These are phyloP conservation scores for Russula griseocarnosa DNA, from an alignment of 768 basidiomycete species.

Conservation along the genomic window DNA sequence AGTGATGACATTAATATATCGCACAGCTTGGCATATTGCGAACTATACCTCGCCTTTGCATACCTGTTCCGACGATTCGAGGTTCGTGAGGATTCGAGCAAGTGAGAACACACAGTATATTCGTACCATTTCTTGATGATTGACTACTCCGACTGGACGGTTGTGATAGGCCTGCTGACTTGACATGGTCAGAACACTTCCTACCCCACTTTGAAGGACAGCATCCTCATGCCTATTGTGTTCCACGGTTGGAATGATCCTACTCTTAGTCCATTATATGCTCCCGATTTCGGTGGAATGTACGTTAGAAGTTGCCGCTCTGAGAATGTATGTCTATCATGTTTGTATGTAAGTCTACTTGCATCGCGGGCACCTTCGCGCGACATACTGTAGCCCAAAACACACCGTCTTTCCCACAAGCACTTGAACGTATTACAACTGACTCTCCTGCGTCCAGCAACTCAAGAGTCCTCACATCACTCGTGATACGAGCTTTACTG, in stretches of 20 bases:
- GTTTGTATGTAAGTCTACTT: too few species aligned
- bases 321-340: too few species aligned
- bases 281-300: too few species aligned
- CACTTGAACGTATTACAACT: too few species aligned
- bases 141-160: neutral
- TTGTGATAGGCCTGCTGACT: slow-evolving; percentile 9
- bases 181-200: slow-evolving; percentile 18
- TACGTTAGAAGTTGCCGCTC: too few species aligned
- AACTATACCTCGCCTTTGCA: slow-evolving; percentile 28
- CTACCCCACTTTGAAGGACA: slow-evolving; percentile 13
- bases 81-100: slow-evolving; percentile 15
- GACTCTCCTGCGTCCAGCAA: too few species aligned
- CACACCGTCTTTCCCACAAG: too few species aligned
- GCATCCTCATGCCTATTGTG: slow-evolving; percentile 17
- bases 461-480: too few species aligned
- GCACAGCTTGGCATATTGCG: slow-evolving; percentile 26
- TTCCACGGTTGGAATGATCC: slow-evolving; percentile 16
- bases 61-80: slow-evolving; percentile 30
- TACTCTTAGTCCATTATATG: too few species aligned
- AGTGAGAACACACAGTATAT: neutral
- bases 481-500: too few species aligned
- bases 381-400: too few species aligned
- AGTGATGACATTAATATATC: neutral
- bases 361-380: too few species aligned
- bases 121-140: fast-evolving